Percentiles rank a stretch among this genome's conserved stretches.
Conservation (phyloP, 208 protist genomes). For the Leptomonas pyrrhocoris region DNA sequence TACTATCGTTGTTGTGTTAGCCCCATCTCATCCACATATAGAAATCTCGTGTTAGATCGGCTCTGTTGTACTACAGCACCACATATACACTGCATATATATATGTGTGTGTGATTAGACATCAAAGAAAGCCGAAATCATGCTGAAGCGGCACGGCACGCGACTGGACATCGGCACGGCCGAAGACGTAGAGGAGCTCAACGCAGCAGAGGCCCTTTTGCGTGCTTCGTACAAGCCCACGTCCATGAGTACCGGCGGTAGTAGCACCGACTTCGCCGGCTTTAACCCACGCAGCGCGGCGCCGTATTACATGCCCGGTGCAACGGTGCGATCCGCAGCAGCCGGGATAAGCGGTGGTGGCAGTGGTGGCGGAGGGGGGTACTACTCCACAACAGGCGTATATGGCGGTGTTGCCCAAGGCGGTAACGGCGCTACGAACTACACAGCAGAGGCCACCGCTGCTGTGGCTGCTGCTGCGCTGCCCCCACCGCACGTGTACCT, state of each 20-base stretch:
- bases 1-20: too few relatives aligned
- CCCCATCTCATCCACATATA: too few relatives aligned
- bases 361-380: not conserved
- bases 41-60: not conserved
- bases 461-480: not conserved
- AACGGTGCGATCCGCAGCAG: not conserved
- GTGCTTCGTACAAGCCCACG: slow-evolving; percentile 13
- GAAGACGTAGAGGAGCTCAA: slow-evolving; percentile 84
- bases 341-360: not conserved
- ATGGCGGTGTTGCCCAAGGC: too few relatives aligned
- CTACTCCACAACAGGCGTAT: too few relatives aligned
- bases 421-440: not conserved
- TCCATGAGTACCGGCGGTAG: not conserved
- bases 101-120: too few relatives aligned
- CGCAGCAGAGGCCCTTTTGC: slow-evolving; percentile 41
- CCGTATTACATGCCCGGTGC: slow-evolving; percentile 8
- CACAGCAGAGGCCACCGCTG: not conserved
- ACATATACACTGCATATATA: too few relatives aligned
- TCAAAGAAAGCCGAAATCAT: slow-evolving; percentile 29
- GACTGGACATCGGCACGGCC: slow-evolving; percentile 76
- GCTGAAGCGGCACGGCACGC: slow-evolving; percentile 74
- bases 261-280: not conserved
- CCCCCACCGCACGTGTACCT: slow-evolving; percentile 25
- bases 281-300: not conserved
- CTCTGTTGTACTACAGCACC: not conserved